These are phyloP conservation scores for Curvularia spicifera DNA, from an alignment of 2,329 filamentous ascomycete species.

Conservation along the genomic window DNA sequence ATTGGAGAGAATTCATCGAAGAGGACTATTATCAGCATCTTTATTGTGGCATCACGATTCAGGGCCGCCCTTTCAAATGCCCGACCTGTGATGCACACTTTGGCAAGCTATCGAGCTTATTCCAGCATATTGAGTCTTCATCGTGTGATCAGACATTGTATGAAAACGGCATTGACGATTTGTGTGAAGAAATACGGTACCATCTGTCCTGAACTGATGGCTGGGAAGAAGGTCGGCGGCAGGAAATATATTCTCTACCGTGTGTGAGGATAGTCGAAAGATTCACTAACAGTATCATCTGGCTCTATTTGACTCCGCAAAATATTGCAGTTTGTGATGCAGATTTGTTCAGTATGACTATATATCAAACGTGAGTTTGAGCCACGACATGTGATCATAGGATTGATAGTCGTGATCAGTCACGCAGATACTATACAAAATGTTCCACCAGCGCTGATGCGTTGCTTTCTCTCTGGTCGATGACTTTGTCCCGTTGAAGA, in stretches of 20 bases:
- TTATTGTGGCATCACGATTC: background rate
- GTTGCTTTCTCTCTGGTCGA: background rate
- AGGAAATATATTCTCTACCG: background rate
- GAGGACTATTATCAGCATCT: background rate
- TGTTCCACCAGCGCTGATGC: background rate
- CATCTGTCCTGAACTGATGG: background rate
- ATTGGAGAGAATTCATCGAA: background rate
- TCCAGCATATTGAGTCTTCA: slow-evolving; percentile 16
- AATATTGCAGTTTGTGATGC: background rate
- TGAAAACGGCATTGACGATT: background rate
- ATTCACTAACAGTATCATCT: background rate
- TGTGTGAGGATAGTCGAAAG: background rate
- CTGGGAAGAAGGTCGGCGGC: background rate
- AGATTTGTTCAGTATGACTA: background rate
- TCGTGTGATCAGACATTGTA: slow-evolving; percentile 10
- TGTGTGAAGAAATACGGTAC: background rate
- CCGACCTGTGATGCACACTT: slow-evolving; percentile 3
- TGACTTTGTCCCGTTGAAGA: background rate
- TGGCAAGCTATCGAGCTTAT: slow-evolving; percentile 11
- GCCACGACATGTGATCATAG: background rate
- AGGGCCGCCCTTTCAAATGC: background rate
- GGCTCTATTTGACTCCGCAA: background rate
- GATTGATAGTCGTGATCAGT: background rate
- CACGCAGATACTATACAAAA: background rate
- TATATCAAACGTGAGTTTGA: background rate